Conservation (phyloP, 306 rosid genomes). For the Ceratonia siliqua region DNA sequence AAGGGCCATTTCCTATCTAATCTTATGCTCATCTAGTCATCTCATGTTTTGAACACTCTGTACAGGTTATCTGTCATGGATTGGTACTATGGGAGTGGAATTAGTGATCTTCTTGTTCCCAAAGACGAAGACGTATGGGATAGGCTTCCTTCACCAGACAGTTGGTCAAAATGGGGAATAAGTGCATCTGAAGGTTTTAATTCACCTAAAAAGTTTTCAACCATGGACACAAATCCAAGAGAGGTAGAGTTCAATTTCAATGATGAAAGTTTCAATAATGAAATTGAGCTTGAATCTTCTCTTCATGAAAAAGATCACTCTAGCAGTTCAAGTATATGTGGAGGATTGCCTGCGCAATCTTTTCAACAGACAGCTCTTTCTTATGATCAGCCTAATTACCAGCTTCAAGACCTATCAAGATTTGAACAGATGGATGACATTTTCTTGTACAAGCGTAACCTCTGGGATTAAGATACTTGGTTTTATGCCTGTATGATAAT, state of each 20-base stretch:
- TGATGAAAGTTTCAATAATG: slow-evolving; percentile 43
- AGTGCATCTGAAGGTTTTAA: slow-evolving; percentile 40
- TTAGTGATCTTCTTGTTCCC: slow-evolving; percentile 55
- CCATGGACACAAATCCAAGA: slow-evolving; percentile 36
- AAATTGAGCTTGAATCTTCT: slow-evolving; percentile 47
- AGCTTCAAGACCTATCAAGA: slow-evolving; percentile 56
- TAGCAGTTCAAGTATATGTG: slow-evolving; percentile 57
- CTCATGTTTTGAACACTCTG: background rate
- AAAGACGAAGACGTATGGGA: slow-evolving; percentile 49
- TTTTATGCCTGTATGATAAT: slow-evolving; percentile 54
- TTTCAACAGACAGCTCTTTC: slow-evolving; percentile 41
- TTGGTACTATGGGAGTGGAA: slow-evolving; percentile 53
- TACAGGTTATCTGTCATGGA: slow-evolving; percentile 65
- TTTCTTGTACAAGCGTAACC: slow-evolving; percentile 75
- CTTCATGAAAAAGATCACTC: slow-evolving; percentile 51
- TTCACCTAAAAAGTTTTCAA: slow-evolving; percentile 36
- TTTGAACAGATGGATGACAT: slow-evolving; percentile 66
- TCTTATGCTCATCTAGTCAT: slow-evolving; percentile 26
- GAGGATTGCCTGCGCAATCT: slow-evolving; percentile 50
- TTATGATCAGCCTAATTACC: slow-evolving; percentile 36
- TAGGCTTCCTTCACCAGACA: slow-evolving; percentile 61
- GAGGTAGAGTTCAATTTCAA: slow-evolving; percentile 41
- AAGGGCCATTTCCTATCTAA: background rate
- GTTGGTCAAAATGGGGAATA: slow-evolving; percentile 73
- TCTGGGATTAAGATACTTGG: slow-evolving; percentile 69